Evolutionary conservation across 208 protist species (phyloP).

Genomic region (Leishmania major): DNA sequence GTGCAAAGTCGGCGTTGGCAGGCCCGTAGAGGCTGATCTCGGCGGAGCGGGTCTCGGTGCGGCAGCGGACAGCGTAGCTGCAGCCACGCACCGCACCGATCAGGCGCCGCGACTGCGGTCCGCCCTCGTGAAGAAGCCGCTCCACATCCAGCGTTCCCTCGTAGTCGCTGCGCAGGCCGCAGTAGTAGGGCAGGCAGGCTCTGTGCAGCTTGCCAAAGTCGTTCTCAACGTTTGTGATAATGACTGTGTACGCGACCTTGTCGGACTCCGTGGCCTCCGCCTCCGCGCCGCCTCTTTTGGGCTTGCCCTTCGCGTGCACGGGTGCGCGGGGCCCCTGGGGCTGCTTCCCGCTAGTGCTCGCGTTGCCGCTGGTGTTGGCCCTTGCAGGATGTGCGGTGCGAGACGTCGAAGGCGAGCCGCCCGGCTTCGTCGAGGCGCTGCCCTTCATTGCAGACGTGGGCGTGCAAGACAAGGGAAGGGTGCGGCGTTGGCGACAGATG

Average conservation of each 20-base stretch:
- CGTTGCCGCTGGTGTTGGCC: background rate
- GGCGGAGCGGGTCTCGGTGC: conserved; percentile 77
- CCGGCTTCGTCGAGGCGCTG: background rate
- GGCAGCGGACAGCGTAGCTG: conserved; percentile 60
- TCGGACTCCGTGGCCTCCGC: background rate
- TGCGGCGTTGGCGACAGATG: no score
- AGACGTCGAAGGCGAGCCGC: background rate
- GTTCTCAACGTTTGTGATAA: conserved; percentile 88
- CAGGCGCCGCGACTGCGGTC: background rate
- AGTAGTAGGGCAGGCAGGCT: conserved; percentile 49
- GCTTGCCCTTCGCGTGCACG: background rate
- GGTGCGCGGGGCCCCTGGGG: conserved; percentile 1
- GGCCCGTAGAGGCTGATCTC: conserved; percentile 69
- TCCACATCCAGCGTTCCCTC: conserved; percentile 32
- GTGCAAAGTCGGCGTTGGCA: conserved; percentile 49
- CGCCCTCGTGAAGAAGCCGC: conserved; percentile 12
- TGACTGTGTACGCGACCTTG: conserved; percentile 63
- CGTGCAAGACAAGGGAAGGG: background rate
- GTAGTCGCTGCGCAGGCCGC: conserved; percentile 40
- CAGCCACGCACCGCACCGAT: conserved; percentile 24
- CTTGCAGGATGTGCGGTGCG: background rate
- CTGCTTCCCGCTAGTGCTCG: background rate
- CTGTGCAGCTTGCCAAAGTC: conserved; percentile 80
- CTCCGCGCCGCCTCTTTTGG: background rate
- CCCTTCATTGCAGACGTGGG: background rate